phyloP scores from a whole-genome alignment of 164 flowering plant genomes.

The Macadamia tetraphylla region DNA sequence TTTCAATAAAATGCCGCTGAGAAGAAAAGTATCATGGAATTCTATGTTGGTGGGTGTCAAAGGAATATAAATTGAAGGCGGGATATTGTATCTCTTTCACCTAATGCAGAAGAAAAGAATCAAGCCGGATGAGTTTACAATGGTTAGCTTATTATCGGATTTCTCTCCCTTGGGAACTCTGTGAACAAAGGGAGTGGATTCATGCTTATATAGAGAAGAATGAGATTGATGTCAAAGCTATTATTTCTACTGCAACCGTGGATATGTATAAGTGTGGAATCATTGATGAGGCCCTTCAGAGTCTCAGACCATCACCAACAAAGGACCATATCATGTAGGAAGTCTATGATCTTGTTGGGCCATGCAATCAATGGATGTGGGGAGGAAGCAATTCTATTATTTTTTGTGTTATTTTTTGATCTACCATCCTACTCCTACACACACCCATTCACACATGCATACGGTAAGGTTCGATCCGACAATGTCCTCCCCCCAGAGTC shows the following conservation, averaged over 20 bases:
- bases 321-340: conserved; percentile 61
- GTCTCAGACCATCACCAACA: conserved; percentile 30
- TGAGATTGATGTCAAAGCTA: conserved; percentile 34
- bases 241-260: conserved; percentile 52
- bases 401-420: conserved; percentile 38
- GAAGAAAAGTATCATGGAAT: conserved; percentile 60
- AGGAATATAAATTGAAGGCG: conserved; percentile 51
- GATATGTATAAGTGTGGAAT: conserved; percentile 85
- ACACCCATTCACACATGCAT: no score
- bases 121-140: conserved; percentile 50
- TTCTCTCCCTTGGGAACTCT: conserved; percentile 58
- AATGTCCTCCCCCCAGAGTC: conserved; percentile 46
- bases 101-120: conserved; percentile 47
- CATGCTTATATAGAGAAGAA: conserved; percentile 49
- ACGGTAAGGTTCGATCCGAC: conserved; percentile 17
- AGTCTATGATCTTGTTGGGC: conserved; percentile 60
- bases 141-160: conserved; percentile 70
- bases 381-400: conserved; percentile 49
- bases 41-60: conserved; percentile 75
- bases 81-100: conserved; percentile 50
- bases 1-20: conserved; percentile 45
- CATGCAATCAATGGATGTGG: conserved; percentile 60
- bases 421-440: not conserved
- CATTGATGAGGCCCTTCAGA: conserved; percentile 38
- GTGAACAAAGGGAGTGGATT: conserved; percentile 68